phyloP scores from a whole-genome alignment of 2,329 filamentous ascomycete species.

The Colletotrichum sp. region DNA sequence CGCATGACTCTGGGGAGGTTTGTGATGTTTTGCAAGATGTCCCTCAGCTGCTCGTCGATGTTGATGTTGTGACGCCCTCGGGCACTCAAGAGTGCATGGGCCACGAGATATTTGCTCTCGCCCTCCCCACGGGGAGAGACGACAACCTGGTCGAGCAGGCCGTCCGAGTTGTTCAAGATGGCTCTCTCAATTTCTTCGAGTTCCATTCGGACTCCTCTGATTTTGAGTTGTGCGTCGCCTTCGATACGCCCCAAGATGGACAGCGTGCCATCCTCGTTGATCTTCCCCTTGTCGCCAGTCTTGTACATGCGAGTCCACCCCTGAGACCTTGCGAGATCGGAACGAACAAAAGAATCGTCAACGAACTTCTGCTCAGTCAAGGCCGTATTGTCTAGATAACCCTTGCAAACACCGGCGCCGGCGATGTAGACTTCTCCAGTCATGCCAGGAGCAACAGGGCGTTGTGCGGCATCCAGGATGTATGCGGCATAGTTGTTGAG shows the following conservation, averaged over 20 bases:
- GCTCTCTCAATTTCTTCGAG: conserved; percentile 41
- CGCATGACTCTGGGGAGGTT: not conserved
- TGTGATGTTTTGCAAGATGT: not conserved
- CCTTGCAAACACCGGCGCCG: conserved; percentile 32
- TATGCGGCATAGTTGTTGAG: conserved; percentile 41
- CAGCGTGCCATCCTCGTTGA: not conserved
- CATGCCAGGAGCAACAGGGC: conserved; percentile 41
- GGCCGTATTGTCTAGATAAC: conserved; percentile 34
- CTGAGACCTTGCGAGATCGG: not conserved
- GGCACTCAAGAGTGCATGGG: not conserved
- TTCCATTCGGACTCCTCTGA: conserved; percentile 50
- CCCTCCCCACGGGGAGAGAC: not conserved
- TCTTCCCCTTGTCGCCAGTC: not conserved
- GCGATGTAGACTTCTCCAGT: conserved; percentile 36
- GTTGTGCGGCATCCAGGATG: conserved; percentile 40
- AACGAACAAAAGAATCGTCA: not conserved
- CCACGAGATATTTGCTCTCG: not conserved
- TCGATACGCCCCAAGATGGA: conserved; percentile 38
- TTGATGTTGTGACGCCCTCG: not conserved
- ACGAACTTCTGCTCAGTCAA: not conserved
- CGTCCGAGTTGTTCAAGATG: conserved; percentile 19
- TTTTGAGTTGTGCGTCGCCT: conserved; percentile 50
- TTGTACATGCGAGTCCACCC: not conserved
- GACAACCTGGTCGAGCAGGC: not conserved
- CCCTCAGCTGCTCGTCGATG: too few relatives aligned